Conservation (phyloP, 768 basidiomycete genomes). For the Serendipita sp. region DNA sequence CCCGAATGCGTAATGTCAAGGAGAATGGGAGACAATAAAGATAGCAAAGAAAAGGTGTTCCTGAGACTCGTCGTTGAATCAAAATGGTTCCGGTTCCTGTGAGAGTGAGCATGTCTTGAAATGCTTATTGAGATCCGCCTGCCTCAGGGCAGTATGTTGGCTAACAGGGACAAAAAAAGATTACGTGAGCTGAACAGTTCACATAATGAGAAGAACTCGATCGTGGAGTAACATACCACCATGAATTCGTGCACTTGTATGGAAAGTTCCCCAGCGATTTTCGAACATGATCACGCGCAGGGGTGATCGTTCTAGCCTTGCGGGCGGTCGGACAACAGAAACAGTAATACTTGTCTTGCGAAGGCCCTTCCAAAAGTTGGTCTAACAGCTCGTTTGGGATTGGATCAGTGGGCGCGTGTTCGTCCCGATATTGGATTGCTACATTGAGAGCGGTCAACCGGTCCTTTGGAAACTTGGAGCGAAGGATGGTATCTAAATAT, state of each 20-base stretch:
- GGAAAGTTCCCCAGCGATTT: conserved; percentile 5
- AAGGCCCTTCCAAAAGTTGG: background rate
- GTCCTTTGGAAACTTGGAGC: background rate
- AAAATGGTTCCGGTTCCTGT: too few species aligned
- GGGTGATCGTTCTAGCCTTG: conserved; percentile 2
- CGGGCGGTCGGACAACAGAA: background rate
- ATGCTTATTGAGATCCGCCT: conserved; percentile 6
- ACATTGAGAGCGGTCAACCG: background rate
- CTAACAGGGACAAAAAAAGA: background rate
- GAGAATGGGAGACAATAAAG: too few species aligned
- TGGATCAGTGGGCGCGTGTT: background rate
- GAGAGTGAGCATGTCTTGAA: background rate
- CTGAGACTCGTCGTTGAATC: too few species aligned
- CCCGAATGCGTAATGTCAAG: too few species aligned
- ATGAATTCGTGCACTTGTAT: background rate
- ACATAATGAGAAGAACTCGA: too few species aligned
- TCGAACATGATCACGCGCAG: conserved; percentile 1
- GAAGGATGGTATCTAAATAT: background rate
- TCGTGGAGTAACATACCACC: conserved; percentile 6
- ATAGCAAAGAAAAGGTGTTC: too few species aligned
- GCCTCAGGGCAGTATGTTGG: background rate
- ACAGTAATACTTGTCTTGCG: background rate
- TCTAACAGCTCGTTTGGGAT: conserved; percentile 1
- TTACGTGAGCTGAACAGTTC: too few species aligned
- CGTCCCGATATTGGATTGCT: background rate